Conservation (phyloP, 352 stramenopile species). For the Phytophthora capsici region DNA sequence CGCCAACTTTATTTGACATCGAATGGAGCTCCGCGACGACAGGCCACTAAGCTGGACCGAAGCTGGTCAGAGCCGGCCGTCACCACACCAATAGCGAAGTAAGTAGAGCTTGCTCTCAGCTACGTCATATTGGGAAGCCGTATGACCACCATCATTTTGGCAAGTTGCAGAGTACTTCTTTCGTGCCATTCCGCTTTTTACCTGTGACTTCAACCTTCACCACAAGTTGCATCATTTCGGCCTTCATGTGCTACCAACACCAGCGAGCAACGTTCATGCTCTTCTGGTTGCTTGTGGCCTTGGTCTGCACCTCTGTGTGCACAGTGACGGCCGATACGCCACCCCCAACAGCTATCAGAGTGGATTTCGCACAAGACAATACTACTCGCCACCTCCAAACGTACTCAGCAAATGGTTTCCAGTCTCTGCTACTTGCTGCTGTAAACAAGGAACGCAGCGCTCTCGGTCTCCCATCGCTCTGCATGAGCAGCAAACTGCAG, state of each 20-base stretch:
- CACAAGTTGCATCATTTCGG: constrained; percentile 12
- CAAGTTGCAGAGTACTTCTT: not conserved
- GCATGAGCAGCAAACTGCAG: constrained; percentile 47
- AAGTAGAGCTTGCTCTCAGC: not conserved
- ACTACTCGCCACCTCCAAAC: constrained; percentile 27
- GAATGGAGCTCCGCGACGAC: constrained; percentile 7
- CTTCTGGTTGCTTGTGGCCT: constrained; percentile 6
- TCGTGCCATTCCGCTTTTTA: constrained; percentile 29
- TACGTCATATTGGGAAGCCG: no score
- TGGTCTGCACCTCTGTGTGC: constrained; percentile 10
- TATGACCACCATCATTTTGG: not conserved
- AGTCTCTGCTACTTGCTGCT: constrained; percentile 44
- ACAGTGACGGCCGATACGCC: not conserved
- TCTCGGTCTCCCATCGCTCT: constrained; percentile 35
- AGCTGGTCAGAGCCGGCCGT: constrained; percentile 4
- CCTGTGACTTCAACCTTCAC: constrained; percentile 15
- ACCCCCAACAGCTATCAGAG: constrained; percentile 2
- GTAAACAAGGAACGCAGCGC: constrained; percentile 59
- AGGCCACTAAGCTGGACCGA: constrained; percentile 22
- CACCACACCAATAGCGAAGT: not conserved
- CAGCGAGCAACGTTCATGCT: constrained; percentile 13
- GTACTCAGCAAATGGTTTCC: constrained; percentile 26
- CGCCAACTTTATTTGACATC: constrained; percentile 2
- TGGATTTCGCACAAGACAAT: constrained; percentile 7
- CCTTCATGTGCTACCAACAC: constrained; percentile 12